Evolutionary conservation across 2,329 filamentous ascomycete genomes (phyloP).

Genomic region (Colletotrichum cuscutae): DNA sequence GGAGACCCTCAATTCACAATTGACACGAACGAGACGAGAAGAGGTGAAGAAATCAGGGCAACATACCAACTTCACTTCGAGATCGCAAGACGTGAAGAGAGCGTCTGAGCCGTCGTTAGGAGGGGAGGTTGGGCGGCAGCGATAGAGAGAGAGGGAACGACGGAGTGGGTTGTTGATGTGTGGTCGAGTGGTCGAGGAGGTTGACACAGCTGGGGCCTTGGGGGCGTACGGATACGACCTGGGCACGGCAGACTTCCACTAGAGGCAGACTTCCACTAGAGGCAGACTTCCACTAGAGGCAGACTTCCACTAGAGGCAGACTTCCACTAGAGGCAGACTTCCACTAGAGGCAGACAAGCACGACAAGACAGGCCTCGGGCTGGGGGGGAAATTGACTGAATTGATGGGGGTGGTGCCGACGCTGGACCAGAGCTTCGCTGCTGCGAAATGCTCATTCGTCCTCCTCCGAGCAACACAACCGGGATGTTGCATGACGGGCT

Average conservation of each 20-base stretch:
- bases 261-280: conserved; percentile 5
- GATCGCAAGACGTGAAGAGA: conserved; percentile 9
- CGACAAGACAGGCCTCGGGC: conserved; percentile 23
- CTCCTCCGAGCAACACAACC: conserved; percentile 2
- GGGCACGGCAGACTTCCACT: background rate
- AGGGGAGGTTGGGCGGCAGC: conserved; percentile 33
- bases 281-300: conserved; percentile 4
- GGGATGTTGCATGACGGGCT: conserved; percentile 27
- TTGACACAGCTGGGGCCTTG: conserved; percentile 29
- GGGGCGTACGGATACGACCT: conserved; percentile 17
- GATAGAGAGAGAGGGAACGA: conserved; percentile 3
- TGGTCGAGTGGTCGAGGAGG: conserved; percentile 18
- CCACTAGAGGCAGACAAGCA: conserved; percentile 8
- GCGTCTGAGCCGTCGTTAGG: conserved; percentile 19
- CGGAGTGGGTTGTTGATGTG: conserved; percentile 32
- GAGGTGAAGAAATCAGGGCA: background rate
- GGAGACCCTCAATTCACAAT: conserved; percentile 27
- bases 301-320: conserved; percentile 13
- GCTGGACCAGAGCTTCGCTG: conserved; percentile 28
- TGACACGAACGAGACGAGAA: background rate
- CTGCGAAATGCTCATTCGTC: conserved; percentile 29
- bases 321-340: conserved; percentile 1
- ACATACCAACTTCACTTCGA: conserved; percentile 21
- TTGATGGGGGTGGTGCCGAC: conserved; percentile 32
- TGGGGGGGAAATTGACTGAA: conserved; percentile 26